Percentiles rank a stretch among this genome's conserved stretches.
Conservation (phyloP, 2,329 filamentous ascomycete species). For the Fusarium sp. region DNA sequence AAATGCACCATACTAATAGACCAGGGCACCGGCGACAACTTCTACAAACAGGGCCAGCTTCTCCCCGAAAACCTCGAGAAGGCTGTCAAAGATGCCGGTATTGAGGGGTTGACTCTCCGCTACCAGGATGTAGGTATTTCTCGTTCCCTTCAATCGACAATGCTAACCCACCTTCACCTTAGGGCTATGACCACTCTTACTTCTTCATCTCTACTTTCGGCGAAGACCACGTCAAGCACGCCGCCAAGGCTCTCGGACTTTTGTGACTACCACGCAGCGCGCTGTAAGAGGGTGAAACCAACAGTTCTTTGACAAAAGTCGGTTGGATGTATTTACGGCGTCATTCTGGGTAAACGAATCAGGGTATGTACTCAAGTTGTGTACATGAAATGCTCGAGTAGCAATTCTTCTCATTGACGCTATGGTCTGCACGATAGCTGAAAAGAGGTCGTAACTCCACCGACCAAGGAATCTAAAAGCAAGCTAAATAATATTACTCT, state of each 20-base stretch:
- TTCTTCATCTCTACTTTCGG: slow-evolving; percentile 94
- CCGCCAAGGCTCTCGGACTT: slow-evolving; percentile 78
- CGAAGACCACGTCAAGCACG: slow-evolving; percentile 90
- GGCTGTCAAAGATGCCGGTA: slow-evolving; percentile 79
- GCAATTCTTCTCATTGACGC: slow-evolving; percentile 1
- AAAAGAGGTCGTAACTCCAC: not conserved
- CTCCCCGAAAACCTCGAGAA: slow-evolving; percentile 91
- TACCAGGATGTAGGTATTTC: slow-evolving; percentile 74
- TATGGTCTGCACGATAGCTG: slow-evolving; percentile 5
- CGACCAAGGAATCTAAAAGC: slow-evolving; percentile 19
- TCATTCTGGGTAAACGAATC: not conserved
- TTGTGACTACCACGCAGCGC: slow-evolving; percentile 43
- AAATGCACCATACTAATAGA: not conserved
- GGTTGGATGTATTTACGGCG: slow-evolving; percentile 22
- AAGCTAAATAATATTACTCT: slow-evolving; percentile 26
- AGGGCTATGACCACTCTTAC: slow-evolving; percentile 97
- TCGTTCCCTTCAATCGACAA: too few relatives aligned
- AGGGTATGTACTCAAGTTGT: not conserved
- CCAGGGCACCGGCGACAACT: slow-evolving; percentile 91
- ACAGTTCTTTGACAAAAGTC: slow-evolving; percentile 10
- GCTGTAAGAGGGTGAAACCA: slow-evolving; percentile 33
- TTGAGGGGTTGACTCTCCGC: slow-evolving; percentile 77
- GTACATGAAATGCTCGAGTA: slow-evolving; percentile 3
- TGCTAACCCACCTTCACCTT: slow-evolving; percentile 42
- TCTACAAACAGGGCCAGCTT: slow-evolving; percentile 93